Conservation (phyloP, 768 basidiomycete genomes). For the Tubosaeta sp. region DNA sequence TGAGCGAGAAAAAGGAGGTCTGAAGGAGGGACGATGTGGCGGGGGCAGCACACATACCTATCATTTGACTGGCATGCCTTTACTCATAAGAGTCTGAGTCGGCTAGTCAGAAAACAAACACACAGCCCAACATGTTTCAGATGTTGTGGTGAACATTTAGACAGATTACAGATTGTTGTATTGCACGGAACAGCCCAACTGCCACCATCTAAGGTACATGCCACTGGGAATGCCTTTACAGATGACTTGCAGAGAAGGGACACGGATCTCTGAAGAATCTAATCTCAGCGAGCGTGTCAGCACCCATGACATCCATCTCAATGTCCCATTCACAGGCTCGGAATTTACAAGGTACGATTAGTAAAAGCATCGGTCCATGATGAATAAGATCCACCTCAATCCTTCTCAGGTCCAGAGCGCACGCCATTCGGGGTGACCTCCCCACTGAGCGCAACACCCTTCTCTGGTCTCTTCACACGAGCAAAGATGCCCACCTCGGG, state of each 20-base stretch:
- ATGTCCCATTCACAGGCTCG: slow-evolving; percentile 4
- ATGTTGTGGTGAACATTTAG: no score
- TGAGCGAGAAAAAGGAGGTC: slow-evolving; percentile 17
- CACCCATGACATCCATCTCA: not conserved
- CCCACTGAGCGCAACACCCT: slow-evolving; percentile 25
- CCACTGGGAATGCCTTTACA: no score
- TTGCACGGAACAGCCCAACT: no score
- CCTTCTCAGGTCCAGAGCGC: slow-evolving; percentile 9
- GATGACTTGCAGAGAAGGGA: no score
- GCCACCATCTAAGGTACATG: no score
- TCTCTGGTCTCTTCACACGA: slow-evolving; percentile 70
- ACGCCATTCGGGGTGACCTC: slow-evolving; percentile 12
- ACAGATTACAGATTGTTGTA: no score
- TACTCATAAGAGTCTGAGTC: not conserved
- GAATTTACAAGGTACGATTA: slow-evolving; percentile 17
- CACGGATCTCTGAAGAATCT: no score
- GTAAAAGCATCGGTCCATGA: slow-evolving; percentile 5
- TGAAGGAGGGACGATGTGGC: slow-evolving; percentile 8
- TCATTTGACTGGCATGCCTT: slow-evolving; percentile 6
- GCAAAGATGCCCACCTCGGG: slow-evolving; percentile 85
- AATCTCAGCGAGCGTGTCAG: not conserved
- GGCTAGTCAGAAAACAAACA: slow-evolving; percentile 14
- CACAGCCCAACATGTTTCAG: no score
- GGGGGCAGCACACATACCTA: slow-evolving; percentile 14
- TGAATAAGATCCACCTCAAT: slow-evolving; percentile 10